phyloP scores from a whole-genome alignment of 1,284 basidiomycete genomes.

The Tremellales sp. region DNA sequence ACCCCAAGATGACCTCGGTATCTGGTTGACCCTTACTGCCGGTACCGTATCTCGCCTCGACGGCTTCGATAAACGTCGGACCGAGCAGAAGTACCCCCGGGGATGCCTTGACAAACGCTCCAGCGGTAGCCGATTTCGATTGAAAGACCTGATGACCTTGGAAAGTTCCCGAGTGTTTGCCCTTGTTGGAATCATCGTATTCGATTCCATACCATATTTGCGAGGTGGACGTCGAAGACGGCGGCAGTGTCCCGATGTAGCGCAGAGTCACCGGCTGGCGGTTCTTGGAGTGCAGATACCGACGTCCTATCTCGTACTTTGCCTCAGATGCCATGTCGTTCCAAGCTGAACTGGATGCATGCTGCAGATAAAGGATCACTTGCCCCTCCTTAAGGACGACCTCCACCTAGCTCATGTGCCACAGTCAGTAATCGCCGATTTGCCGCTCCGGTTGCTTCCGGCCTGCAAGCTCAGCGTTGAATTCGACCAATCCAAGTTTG shows the following conservation, averaged over 20 bases:
- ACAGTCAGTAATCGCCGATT: too few relatives aligned
- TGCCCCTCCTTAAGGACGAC: too few relatives aligned
- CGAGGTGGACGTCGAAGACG: slow-evolving; percentile 2
- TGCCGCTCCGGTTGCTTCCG: too few relatives aligned
- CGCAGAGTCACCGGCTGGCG: slow-evolving; percentile 35
- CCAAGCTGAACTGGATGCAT: too few relatives aligned
- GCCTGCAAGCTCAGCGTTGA: too few relatives aligned
- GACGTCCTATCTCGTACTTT: slow-evolving; percentile 16
- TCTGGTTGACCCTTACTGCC: neutral
- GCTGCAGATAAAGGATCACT: too few relatives aligned
- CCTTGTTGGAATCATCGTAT: slow-evolving; percentile 81
- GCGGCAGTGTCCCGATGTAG: slow-evolving; percentile 38
- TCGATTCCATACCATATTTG: slow-evolving; percentile 82
- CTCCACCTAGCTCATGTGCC: too few relatives aligned
- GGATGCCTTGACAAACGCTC: slow-evolving; percentile 38
- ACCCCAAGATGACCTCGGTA: slow-evolving; percentile 62
- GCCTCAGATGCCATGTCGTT: too few relatives aligned
- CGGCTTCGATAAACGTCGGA: slow-evolving; percentile 67
- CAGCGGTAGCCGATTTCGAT: slow-evolving; percentile 34
- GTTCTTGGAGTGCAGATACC: slow-evolving; percentile 38
- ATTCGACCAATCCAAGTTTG: too few relatives aligned
- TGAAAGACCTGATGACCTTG: slow-evolving; percentile 73
- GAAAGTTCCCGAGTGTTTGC: slow-evolving; percentile 81
- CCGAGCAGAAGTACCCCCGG: slow-evolving; percentile 52
- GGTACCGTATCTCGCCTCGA: slow-evolving; percentile 63